Conservation (phyloP, 2,329 filamentous ascomycete species). For the Elsinoe batatas region DNA sequence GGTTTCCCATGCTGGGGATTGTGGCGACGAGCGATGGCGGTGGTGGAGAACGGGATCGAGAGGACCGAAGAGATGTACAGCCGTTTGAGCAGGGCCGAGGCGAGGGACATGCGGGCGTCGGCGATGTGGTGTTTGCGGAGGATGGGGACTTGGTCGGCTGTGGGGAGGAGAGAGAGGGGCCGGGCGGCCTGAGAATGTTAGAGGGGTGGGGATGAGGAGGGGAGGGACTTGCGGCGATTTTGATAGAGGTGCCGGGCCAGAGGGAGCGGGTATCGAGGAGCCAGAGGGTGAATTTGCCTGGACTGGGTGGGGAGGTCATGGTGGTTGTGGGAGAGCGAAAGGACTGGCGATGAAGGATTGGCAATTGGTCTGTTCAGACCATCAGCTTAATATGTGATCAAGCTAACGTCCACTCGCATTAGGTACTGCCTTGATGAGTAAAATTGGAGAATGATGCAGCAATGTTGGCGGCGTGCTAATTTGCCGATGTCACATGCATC, state of each 20-base stretch:
- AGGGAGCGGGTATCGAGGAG: constrained; percentile 39
- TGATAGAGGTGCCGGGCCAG: constrained; percentile 39
- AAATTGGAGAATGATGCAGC: no score
- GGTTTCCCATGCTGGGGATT: constrained; percentile 42
- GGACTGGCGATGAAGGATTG: no score
- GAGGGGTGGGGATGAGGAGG: not conserved
- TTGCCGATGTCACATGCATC: no score
- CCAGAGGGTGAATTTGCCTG: constrained; percentile 34
- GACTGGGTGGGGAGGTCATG: not conserved
- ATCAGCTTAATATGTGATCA: no score
- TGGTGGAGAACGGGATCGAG: constrained; percentile 50
- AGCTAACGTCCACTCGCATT: no score
- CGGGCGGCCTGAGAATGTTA: constrained; percentile 30
- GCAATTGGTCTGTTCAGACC: no score
- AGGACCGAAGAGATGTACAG: constrained; percentile 53
- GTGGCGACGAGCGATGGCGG: constrained; percentile 47
- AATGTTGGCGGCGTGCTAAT: no score
- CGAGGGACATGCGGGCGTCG: constrained; percentile 66
- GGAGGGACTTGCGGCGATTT: constrained; percentile 25
- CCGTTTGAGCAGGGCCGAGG: constrained; percentile 64
- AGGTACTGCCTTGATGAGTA: no score
- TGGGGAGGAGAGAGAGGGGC: constrained; percentile 33
- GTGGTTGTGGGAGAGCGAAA: not conserved
- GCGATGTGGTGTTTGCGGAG: constrained; percentile 40
- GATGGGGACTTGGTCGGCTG: constrained; percentile 46